Evolutionary conservation across 1,284 basidiomycete species (phyloP).

Genomic region (Fomes fomentarius): DNA sequence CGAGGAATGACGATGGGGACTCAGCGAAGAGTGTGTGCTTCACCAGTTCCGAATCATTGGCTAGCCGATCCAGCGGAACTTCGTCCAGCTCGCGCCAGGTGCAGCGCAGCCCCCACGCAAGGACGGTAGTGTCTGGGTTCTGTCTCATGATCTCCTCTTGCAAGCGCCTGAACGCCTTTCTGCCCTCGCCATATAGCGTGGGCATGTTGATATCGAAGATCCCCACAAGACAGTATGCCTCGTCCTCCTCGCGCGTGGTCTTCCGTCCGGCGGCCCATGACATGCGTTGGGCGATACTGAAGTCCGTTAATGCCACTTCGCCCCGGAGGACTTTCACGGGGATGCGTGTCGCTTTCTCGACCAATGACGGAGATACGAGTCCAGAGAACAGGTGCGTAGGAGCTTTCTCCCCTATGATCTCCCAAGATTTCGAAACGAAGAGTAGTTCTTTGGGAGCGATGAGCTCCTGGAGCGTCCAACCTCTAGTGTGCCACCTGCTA

Average conservation of each 20-base stretch:
- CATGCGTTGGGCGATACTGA: slow-evolving; percentile 2
- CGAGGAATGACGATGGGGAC: no score
- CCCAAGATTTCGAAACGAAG: neutral
- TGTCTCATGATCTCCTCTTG: slow-evolving; percentile 5
- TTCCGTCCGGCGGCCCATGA: neutral
- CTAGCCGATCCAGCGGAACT: no score
- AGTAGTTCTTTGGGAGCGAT: slow-evolving; percentile 7
- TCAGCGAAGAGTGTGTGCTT: no score
- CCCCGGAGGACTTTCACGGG: no score
- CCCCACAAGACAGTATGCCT: slow-evolving; percentile 4
- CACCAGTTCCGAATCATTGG: no score
- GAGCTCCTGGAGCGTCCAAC: slow-evolving; percentile 11
- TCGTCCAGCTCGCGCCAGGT: no score
- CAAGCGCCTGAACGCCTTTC: neutral
- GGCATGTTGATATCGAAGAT: slow-evolving; percentile 4
- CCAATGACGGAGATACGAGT: no score
- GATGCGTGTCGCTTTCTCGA: no score
- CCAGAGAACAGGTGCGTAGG: no score
- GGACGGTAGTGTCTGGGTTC: neutral
- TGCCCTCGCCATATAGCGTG: slow-evolving; percentile 5
- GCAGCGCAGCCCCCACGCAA: slow-evolving; percentile 8
- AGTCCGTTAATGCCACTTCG: no score
- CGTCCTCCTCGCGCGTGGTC: neutral
- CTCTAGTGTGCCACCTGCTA: slow-evolving; percentile 6
- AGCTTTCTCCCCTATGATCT: no score